Evolutionary conservation across 768 basidiomycete genomes (phyloP), one percentile per base, ranked within the genome.

Genomic region (Mycena albidolilacea): DNA sequence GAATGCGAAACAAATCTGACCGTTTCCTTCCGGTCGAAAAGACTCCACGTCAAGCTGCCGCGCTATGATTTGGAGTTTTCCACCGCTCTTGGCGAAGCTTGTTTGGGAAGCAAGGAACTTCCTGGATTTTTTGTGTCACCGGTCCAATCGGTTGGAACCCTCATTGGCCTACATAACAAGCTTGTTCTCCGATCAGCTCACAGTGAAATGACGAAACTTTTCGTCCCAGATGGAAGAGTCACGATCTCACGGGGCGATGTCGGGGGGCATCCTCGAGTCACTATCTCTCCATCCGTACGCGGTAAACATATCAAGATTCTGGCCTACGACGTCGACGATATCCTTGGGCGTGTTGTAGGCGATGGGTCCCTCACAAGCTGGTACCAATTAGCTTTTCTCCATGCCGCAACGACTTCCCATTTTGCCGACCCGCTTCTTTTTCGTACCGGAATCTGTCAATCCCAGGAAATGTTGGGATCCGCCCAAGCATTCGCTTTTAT

Each of bases 391-490:
- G 79, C 83, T 5, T 86, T 86, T 63, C 79, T 90, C n/a, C 89
- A 90, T 55, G 85, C 86, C n/a, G 69, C 87, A 3, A 88, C 83
- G 1, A 84, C 84, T 30, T 81, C 84, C 55, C 82, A 82, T 58
- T 76, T 84, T 14, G 79, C 81, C 10, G 88, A 89, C 77, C 85
- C 86, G 4, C 79, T 89, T 23, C 86, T 84, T 0, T 74, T 75
- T 19, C 83, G 83, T 9, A 85, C 84, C 0, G 89, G 88, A 5
- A 84, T 84, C 1, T 83, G 86, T 52, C 83, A 88, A 57, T 87
- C 87, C 0, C 74, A 88, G 23, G 74, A 79, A 58, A 76, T 84
- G 54, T 77, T 89, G 30, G 71, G 71, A 10, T 86, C 85, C 0
- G 83, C 85, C 9, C 70, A 79, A 10, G 84, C 78, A 46, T 78